These are phyloP conservation scores for Globisporangium recalcitrans DNA, from an alignment of 352 stramenopile genomes.

Conservation along the genomic window DNA sequence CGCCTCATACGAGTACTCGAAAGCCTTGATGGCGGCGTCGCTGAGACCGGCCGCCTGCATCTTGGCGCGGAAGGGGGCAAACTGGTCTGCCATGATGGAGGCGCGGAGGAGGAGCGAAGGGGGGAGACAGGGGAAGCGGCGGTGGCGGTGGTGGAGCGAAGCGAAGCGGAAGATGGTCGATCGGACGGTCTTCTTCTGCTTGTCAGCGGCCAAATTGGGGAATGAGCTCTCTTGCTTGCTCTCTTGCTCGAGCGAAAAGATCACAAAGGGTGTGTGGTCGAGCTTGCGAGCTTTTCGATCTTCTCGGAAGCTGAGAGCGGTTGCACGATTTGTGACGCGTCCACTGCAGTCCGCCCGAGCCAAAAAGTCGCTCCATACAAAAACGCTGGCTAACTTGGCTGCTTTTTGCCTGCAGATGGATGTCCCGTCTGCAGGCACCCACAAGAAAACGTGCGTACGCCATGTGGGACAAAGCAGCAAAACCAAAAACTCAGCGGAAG, in stretches of 20 bases:
- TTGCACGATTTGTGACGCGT: background rate
- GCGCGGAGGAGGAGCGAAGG: conserved; percentile 3
- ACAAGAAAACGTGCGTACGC: background rate
- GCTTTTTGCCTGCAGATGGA: background rate
- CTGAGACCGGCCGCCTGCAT: conserved; percentile 95
- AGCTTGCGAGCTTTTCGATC: background rate
- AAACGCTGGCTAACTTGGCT: background rate
- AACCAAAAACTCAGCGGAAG: background rate
- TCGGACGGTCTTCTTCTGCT: conserved; percentile 10
- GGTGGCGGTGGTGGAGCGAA: background rate
- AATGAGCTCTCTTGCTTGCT: conserved; percentile 8
- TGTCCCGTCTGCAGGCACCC: background rate
- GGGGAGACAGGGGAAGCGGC: conserved; percentile 11
- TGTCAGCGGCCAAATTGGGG: conserved; percentile 14
- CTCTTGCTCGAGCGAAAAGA: background rate
- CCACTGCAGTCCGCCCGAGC: background rate
- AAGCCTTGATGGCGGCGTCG: conserved; percentile 94
- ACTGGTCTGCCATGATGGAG: conserved; percentile 39
- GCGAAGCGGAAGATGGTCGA: conserved; percentile 11
- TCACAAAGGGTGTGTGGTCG: too few species aligned
- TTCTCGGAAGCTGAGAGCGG: too few species aligned
- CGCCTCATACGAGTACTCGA: conserved; percentile 96
- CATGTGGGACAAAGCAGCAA: background rate
- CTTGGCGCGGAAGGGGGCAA: conserved; percentile 89
- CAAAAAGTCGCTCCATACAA: background rate